Base-by-base conservation (phyloP, 306 rosid species). In the Lathyrus sativus region DNA sequence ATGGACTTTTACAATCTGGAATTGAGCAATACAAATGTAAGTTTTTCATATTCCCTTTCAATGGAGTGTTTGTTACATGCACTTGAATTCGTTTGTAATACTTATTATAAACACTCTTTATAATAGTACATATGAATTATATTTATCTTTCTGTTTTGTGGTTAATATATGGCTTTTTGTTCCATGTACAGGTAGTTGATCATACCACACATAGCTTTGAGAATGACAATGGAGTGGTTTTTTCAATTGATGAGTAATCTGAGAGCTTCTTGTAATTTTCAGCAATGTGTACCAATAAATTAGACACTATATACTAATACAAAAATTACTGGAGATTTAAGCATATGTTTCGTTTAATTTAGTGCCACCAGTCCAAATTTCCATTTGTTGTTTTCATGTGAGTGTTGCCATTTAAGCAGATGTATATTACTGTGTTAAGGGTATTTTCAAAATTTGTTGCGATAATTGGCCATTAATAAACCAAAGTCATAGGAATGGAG, bases 1-100 rank as follows among this genome's bases (percentile, higher is more conserved):
- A 85, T 87, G 85, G 90, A 86, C 74, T 93, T 90, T 46, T 90
- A 83, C 79, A 93, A 85, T 75, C 77, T 93, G 26, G 97, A 90
- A 67, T 76, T 90, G 9, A 86, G 79, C 75, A 42, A 86, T 38
- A 88, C 96, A 50, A 86, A 88, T 78, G 95, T 88, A 62, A 88
- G 89, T 33, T 68, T 15, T 60, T 39, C 38, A 11, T 19, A 24
- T 9, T 43, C 43, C 43, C 35, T 48, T 41, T 75, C 35, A 45
- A 7, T 62, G 7, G 14, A 19, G 22, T 19, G 22, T 19, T 19
- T 15, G n/a, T 48, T 56, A 29, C 62, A 9, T 61, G 61, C 73
- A 19, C 45, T 11, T 35, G 28, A 49, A 46, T 75, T 57, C 48
- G 70, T 76, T 61, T 72, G 66, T 7, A 9, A 29, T 65, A 42